Conservation (phyloP, 352 stramenopile genomes). For the Phytophthora agathidicida region DNA sequence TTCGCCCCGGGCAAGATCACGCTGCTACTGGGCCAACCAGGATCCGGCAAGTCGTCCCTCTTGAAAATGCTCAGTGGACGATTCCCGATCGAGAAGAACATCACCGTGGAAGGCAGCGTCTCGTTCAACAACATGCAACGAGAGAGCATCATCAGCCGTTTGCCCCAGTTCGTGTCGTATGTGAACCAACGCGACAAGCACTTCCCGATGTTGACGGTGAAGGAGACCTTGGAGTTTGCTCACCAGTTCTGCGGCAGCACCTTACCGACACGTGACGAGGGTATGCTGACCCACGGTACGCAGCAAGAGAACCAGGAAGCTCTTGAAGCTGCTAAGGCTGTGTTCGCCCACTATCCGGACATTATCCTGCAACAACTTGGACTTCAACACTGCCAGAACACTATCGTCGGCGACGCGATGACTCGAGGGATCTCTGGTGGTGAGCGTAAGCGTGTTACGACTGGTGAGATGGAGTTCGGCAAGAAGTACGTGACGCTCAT, state of each 20-base stretch:
- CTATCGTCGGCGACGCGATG: constrained; percentile 51
- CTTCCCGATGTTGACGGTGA: constrained; percentile 21
- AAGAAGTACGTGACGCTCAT: constrained; percentile 72
- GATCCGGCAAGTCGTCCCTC: constrained; percentile 15
- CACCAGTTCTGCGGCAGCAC: constrained; percentile 8
- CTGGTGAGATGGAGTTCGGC: constrained; percentile 71
- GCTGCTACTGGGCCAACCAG: constrained; percentile 16
- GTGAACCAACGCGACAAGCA: constrained; percentile 24
- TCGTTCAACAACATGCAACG: constrained; percentile 15
- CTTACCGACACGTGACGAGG: neutral
- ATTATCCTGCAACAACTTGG: constrained; percentile 39
- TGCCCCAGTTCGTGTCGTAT: constrained; percentile 17
- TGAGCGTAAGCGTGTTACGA: constrained; percentile 64
- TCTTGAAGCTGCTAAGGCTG: constrained; percentile 10
- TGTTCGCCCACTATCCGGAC: constrained; percentile 36
- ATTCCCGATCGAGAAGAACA: constrained; percentile 29
- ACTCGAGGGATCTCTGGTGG: constrained; percentile 70
- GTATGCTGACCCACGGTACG: neutral
- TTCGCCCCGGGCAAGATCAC: constrained; percentile 24
- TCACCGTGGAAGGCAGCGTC: constrained; percentile 17
- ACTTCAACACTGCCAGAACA: constrained; percentile 12
- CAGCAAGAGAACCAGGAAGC: constrained; percentile 14
- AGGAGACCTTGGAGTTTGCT: constrained; percentile 16
- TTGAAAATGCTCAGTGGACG: constrained; percentile 17
- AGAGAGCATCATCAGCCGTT: constrained; percentile 8